A percentile compares a stretch with the other conserved stretches of the same genome.
These are phyloP conservation scores for Termitomyces sp. DNA, from an alignment of 768 basidiomycete species.

Conservation along the genomic window DNA sequence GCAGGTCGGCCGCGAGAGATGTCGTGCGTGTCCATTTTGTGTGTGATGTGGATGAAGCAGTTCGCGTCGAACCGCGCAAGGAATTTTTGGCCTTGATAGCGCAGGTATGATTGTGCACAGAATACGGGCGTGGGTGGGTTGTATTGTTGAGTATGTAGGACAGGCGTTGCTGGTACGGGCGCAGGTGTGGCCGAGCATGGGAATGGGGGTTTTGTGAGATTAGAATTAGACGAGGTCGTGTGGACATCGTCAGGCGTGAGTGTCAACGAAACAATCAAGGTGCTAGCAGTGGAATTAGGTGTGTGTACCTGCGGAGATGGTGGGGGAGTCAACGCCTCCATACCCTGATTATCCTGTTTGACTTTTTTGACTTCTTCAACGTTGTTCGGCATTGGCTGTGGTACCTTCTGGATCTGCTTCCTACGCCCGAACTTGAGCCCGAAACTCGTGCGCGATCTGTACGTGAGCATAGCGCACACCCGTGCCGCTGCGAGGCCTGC, in stretches of 20 bases:
- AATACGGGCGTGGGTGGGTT: constrained; percentile 55
- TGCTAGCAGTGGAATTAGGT: constrained; percentile 13
- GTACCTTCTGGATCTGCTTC: constrained; percentile 38
- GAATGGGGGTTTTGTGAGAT: neutral
- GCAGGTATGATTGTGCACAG: constrained; percentile 92
- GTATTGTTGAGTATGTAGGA: constrained; percentile 3
- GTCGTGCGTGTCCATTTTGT: constrained; percentile 96
- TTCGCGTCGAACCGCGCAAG: constrained; percentile 95
- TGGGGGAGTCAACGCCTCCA: constrained; percentile 25
- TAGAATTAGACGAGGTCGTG: neutral
- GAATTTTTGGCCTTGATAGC: constrained; percentile 98
- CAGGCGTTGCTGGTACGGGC: neutral
- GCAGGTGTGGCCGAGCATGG: neutral
- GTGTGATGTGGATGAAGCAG: constrained; percentile 82
- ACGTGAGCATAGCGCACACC: constrained; percentile 92
- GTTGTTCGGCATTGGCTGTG: neutral
- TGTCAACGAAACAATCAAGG: neutral
- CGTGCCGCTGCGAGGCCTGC: constrained; percentile 87
- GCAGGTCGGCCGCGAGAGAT: constrained; percentile 56
- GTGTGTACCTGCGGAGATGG: constrained; percentile 21
- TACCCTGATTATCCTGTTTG: neutral
- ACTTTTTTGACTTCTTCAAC: neutral
- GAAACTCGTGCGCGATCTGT: constrained; percentile 88
- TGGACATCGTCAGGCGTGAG: neutral
- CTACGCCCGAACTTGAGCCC: constrained; percentile 89